A percentile compares a stretch with the other conserved stretches of the same genome.
These are phyloP conservation scores for Sporothrix luriei DNA, from an alignment of 2,329 filamentous ascomycete species.

Conservation along the genomic window DNA sequence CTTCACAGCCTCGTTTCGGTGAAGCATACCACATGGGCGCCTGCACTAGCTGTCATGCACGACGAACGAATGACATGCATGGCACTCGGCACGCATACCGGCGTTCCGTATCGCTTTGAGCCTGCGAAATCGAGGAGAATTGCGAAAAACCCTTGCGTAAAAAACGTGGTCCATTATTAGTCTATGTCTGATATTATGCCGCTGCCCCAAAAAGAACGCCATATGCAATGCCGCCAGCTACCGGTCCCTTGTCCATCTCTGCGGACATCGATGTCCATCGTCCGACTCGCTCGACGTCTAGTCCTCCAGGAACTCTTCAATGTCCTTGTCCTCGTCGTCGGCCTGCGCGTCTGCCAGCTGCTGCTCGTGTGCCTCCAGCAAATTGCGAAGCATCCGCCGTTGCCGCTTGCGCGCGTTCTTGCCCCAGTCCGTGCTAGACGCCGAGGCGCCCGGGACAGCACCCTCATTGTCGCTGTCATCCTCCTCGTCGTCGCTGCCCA, in stretches of 20 bases:
- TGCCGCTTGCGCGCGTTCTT: slow-evolving; percentile 71
- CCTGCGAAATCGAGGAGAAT: no score
- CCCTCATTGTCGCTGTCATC: slow-evolving; percentile 41
- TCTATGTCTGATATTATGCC: slow-evolving; percentile 13
- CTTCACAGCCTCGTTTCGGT: slow-evolving; percentile 21
- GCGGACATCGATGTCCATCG: not conserved
- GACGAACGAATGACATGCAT: slow-evolving; percentile 16
- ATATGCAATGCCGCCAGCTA: slow-evolving; percentile 16
- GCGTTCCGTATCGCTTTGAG: not conserved
- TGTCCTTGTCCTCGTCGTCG: slow-evolving; percentile 73
- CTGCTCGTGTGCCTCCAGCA: slow-evolving; percentile 66
- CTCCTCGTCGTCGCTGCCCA: slow-evolving; percentile 13
- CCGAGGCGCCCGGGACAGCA: slow-evolving; percentile 40
- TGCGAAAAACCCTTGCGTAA: not conserved
- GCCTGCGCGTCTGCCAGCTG: slow-evolving; percentile 57
- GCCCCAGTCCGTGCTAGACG: slow-evolving; percentile 60
- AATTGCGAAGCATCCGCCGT: slow-evolving; percentile 65
- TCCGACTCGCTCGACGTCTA: slow-evolving; percentile 37
- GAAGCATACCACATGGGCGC: not conserved
- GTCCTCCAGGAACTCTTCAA: slow-evolving; percentile 69
- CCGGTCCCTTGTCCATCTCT: not conserved
- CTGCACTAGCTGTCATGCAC: slow-evolving; percentile 3
- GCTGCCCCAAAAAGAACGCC: slow-evolving; percentile 16
- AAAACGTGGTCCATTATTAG: not conserved
- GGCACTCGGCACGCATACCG: not conserved